Evolutionary conservation across 208 protist genomes (phyloP), one percentile per base, ranked within the genome.

Genomic region (Acanthamoeba lenticulata): DNA sequence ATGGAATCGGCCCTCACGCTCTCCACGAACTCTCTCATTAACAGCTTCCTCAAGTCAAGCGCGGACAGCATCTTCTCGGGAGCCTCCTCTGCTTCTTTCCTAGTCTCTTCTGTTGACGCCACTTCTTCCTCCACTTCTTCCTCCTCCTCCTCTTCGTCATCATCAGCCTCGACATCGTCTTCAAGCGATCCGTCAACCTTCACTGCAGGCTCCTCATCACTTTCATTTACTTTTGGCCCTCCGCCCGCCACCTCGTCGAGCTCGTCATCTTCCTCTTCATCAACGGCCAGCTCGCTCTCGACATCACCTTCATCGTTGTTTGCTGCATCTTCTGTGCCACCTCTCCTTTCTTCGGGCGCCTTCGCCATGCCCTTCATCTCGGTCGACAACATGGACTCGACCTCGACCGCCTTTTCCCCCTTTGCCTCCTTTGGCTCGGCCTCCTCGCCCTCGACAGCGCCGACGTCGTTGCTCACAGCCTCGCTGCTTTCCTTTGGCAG

Each of bases 291-390:
- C 67, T 29, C 67, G 6, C 4, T 17, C 38, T 79, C 67, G 60
- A 34, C 21, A 6, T 69, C 72, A 38, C 19, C 72, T 47, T 47
- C 72, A 29, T 40, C 34, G 65, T 47, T 81, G 42, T 38, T 81
- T n/a, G 29, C 36, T 9, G 17, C 27, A 79, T 2, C 72, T 17
- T 7, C 3, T 13, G n/a, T 32, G 17, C 6, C 62, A 29, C 34
- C 72, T 17, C 72, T 83, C 0, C 72, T 83, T 19, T 83, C 72
- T 29, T 83, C 72, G 34, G 72, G 72, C 0, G 19, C 72, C 38
- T 83, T 83, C 72, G 40, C 72, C 17, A 52, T 83, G 72, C 72
- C 72, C 34, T 83, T 83, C 72, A 83, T 83, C 72, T 83, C 72
- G 6, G 40, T 83, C 11, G 72, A 83, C 21, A 83, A 49, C 29